Conservation (phyloP, 2,329 filamentous ascomycete species). For the Hirsutella rhossiliensis region DNA sequence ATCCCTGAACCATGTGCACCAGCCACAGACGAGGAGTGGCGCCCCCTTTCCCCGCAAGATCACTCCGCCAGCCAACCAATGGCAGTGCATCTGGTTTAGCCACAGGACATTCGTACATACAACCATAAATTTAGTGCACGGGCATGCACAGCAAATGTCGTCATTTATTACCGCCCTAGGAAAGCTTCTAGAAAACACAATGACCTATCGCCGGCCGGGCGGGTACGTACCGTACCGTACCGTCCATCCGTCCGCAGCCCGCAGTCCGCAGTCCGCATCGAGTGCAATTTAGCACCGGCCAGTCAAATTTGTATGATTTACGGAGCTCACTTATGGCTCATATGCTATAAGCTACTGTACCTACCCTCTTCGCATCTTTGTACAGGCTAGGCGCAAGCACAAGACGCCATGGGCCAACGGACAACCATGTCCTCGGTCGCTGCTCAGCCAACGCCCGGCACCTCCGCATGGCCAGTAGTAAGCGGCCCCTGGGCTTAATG, state of each 20-base stretch:
- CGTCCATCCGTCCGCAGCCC: too few species aligned
- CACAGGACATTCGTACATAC: not conserved
- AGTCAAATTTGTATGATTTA: too few species aligned
- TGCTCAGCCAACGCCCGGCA: not conserved
- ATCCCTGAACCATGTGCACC: not conserved
- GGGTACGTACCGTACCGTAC: too few species aligned
- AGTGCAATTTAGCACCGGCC: too few species aligned
- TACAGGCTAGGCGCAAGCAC: too few species aligned
- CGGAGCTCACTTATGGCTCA: not conserved
- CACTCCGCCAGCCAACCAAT: too few species aligned
- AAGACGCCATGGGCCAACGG: not conserved
- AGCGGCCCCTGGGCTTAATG: too few species aligned
- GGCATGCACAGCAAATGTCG: not conserved
- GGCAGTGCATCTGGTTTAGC: too few species aligned
- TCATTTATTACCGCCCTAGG: not conserved
- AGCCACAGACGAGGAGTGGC: not conserved
- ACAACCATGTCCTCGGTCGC: not conserved
- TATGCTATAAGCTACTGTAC: not conserved
- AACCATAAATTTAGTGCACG: not conserved
- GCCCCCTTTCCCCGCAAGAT: too few species aligned
- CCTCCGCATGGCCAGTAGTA: not conserved
- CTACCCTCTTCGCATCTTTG: not conserved
- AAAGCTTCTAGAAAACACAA: conserved; percentile 2
- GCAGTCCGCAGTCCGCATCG: not conserved
- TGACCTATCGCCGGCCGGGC: not conserved